These are phyloP conservation scores for Penicillium samsonianum DNA, from an alignment of 495 filamentous ascomycete species.

Conservation along the genomic window DNA sequence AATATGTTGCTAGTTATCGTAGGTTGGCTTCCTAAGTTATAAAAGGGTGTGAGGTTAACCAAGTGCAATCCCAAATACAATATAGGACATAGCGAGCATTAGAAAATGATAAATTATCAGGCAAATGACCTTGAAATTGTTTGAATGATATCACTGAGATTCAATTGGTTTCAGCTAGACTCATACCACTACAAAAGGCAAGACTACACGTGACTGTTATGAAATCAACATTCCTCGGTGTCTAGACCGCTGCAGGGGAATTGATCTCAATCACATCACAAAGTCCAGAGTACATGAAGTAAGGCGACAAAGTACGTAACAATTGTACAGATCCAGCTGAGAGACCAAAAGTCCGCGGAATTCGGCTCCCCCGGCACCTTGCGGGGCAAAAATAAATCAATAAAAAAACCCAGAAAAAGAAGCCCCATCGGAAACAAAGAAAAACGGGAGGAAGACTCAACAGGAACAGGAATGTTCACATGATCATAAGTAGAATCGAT, in stretches of 20 bases:
- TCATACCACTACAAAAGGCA: not conserved
- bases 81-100: not conserved
- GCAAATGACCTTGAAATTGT: too few relatives aligned
- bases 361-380: constrained; percentile 1
- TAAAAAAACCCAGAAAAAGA: constrained; percentile 7
- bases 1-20: not conserved
- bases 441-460: not conserved
- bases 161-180: not conserved
- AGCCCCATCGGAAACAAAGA: not conserved
- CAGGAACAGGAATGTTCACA: constrained; percentile 32
- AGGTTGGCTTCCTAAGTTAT: not conserved
- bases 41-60: too few relatives aligned
- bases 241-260: constrained; percentile 12
- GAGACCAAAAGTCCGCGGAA: constrained; percentile 11
- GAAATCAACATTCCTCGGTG: not conserved
- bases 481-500: constrained; percentile 34
- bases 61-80: too few relatives aligned
- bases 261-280: constrained; percentile 1
- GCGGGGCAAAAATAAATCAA: constrained; percentile 1
- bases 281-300: constrained; percentile 6
- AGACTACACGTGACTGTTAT: constrained; percentile 2
- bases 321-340: constrained; percentile 10
- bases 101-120: not conserved
- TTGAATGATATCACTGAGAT: not conserved
- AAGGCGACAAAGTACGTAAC: constrained; percentile 13